These are phyloP conservation scores for Candida gorgasii DNA, from an alignment of 805 yeast species.

Conservation along the genomic window DNA sequence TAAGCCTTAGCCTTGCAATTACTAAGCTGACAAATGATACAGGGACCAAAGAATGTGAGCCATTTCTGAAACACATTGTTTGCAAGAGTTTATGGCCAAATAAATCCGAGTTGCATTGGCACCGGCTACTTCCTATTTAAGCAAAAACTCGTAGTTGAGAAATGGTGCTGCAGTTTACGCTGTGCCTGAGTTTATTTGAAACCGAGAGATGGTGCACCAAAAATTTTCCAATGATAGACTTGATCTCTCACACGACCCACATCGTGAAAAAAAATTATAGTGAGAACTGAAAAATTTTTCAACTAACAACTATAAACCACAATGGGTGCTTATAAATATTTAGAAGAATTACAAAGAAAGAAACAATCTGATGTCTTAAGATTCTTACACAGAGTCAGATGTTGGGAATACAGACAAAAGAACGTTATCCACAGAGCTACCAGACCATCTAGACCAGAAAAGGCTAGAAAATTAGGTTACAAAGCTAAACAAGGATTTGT, in stretches of 20 bases:
- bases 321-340: conserved; percentile 99
- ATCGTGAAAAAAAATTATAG: conserved; percentile 4
- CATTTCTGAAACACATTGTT: too few relatives aligned
- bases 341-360: conserved; percentile 99
- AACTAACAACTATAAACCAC: conserved; percentile 17
- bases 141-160: too few relatives aligned
- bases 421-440: conserved; percentile 98
- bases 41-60: too few relatives aligned
- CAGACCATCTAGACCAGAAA: conserved; percentile 99
- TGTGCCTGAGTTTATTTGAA: not conserved
- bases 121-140: too few relatives aligned
- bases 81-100: too few relatives aligned
- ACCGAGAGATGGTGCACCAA: not conserved
- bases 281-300: conserved; percentile 11
- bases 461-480: conserved; percentile 99
- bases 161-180: not conserved
- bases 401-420: conserved; percentile 99
- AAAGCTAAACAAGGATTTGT: conserved; percentile 99
- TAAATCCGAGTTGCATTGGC: too few relatives aligned
- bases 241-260: conserved; percentile 8
- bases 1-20: too few relatives aligned
- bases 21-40: too few relatives aligned
- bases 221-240: too few relatives aligned
- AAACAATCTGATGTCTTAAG: conserved; percentile 99
- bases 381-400: conserved; percentile 98